A percentile compares a stretch with the other conserved stretches of the same genome.
Conservation (phyloP, 768 basidiomycete species). For the Russula vinacea region DNA sequence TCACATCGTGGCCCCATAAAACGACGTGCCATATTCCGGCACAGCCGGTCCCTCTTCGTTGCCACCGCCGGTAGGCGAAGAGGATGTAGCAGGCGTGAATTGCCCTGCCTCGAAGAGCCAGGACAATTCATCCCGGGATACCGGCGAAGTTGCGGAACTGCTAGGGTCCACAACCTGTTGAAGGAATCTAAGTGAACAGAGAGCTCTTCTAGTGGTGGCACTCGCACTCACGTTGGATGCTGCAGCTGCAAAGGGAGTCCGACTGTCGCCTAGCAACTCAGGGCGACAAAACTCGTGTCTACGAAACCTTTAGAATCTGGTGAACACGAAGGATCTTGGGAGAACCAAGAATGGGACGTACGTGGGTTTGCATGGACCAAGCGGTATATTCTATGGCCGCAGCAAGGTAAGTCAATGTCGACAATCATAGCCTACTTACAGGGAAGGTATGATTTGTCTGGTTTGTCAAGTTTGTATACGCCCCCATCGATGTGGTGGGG, state of each 20-base stretch:
- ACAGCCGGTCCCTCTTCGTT: too few species aligned
- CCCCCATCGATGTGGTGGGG: not conserved
- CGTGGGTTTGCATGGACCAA: not conserved
- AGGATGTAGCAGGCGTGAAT: too few species aligned
- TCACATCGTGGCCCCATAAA: too few species aligned
- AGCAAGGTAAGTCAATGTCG: not conserved
- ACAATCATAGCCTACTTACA: not conserved
- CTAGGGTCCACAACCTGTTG: not conserved
- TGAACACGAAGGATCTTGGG: not conserved
- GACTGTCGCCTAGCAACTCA: not conserved
- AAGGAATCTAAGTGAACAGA: not conserved
- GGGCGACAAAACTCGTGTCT: not conserved
- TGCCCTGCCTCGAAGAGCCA: not conserved
- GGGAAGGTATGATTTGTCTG: not conserved
- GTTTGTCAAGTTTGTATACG: too few species aligned
- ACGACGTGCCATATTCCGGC: too few species aligned
- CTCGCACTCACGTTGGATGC: not conserved
- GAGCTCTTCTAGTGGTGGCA: not conserved
- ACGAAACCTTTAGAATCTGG: not conserved
- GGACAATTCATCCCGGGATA: not conserved
- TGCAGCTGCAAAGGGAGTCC: not conserved
- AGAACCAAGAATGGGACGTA: not conserved
- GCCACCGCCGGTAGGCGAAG: too few species aligned
- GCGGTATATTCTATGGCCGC: not conserved
- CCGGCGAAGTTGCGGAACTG: not conserved